Evolutionary conservation across 306 rosid genomes (phyloP), one percentile per base, ranked within the genome.

Genomic region (Cucurbita pepo): DNA sequence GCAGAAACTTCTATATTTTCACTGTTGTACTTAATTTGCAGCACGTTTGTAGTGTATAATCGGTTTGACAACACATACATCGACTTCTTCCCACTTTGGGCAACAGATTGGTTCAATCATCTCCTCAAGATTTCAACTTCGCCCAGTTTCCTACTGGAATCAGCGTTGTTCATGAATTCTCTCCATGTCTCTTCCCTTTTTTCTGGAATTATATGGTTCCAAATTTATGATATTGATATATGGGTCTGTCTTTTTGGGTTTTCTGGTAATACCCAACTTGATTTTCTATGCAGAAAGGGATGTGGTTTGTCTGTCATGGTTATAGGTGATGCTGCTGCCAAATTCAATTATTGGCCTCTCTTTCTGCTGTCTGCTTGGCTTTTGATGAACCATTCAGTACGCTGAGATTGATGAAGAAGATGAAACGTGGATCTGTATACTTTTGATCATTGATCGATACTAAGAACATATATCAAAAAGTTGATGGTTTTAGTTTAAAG

Each of bases 1-100:
- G 72, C 72, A 45, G 40, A 69, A 66, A 40, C 78, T 72, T 64
- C 25, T 43, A 62, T 4, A 37, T 70, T 51, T 70, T 70, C 60
- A 70, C 43, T 15, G 34, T 69, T 63, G 60, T 67, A 69, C 16
- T 53, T 37, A 18, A 50, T 57, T 71, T 67, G 80, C 80, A 71
- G 73, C 77, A 11, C 77, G 44, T 83, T 66, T 87, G 86, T 87
- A 85, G 72, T 70, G 37, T 70, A 70, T 51, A 70, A 34, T 70
- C 38, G 30, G 47, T 70, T 53, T 70, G 59, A 47, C 56, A 51
- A 70, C 60, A 10, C 58, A 70, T 22, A 36, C 47, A 51, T 51
- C 30, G 43, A 8, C 25, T 25, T 25, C 74, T 50, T 50, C 38
- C 58, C 74, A 15, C 44, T 69, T 64, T 64, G 71, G 10, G 18